phyloP scores from a whole-genome alignment of 2,329 filamentous ascomycete genomes.

The Cladophialophora bantiana region DNA sequence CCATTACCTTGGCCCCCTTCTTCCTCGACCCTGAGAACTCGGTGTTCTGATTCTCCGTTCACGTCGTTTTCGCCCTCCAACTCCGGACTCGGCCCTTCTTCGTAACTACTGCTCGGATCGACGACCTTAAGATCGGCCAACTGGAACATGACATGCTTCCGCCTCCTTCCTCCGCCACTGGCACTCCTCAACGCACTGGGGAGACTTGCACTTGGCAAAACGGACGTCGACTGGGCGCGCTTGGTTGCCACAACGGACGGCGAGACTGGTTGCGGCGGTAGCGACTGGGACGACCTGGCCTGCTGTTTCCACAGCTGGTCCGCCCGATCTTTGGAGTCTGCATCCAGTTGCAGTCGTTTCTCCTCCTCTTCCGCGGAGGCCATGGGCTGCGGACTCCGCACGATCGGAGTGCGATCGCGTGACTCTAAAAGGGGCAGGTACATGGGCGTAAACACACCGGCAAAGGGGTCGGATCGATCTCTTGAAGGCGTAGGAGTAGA shows the following conservation, averaged over 20 bases:
- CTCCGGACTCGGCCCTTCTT: constrained; percentile 37
- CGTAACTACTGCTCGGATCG: constrained; percentile 40
- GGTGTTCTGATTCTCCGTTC: not conserved
- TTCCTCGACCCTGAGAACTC: not conserved
- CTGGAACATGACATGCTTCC: constrained; percentile 41
- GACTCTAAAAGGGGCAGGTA: constrained; percentile 39
- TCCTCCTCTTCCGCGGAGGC: constrained; percentile 22
- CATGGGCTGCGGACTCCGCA: constrained; percentile 21
- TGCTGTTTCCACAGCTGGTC: constrained; percentile 20
- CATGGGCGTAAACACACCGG: constrained; percentile 37
- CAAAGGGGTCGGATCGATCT: constrained; percentile 34
- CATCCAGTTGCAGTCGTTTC: constrained; percentile 28
- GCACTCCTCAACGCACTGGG: constrained; percentile 38
- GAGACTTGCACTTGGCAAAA: constrained; percentile 34
- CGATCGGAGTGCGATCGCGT: constrained; percentile 20
- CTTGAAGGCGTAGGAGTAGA: constrained; percentile 26
- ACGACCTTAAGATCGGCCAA: constrained; percentile 40
- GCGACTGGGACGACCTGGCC: constrained; percentile 27
- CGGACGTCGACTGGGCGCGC: constrained; percentile 26
- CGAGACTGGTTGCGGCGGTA: constrained; percentile 29
- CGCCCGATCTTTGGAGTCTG: constrained; percentile 23
- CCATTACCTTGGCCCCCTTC: not conserved
- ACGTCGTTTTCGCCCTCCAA: constrained; percentile 6
- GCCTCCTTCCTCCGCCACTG: constrained; percentile 32
- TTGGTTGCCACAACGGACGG: constrained; percentile 27